A percentile compares a stretch with the other conserved stretches of the same genome.
These are phyloP conservation scores for Vanilla planifolia DNA, from an alignment of 106 monocot genomes.

Conservation along the genomic window DNA sequence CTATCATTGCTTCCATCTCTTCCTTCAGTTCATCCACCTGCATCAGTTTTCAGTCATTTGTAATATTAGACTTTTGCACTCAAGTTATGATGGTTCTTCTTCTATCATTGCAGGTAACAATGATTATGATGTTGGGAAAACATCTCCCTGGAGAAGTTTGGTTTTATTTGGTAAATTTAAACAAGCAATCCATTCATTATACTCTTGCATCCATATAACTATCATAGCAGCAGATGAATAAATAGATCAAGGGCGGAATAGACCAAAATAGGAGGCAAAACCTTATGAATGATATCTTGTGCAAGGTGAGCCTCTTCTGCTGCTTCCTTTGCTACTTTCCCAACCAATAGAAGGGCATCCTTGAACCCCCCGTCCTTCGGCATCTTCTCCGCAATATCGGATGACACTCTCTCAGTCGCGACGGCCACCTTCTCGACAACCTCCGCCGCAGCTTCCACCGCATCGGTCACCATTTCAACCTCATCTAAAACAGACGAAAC, in stretches of 20 bases:
- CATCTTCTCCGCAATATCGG: conserved; percentile 31
- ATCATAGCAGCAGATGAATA: too few relatives aligned
- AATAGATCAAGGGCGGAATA: too few relatives aligned
- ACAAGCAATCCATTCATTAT: background rate
- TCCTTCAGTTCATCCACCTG: background rate
- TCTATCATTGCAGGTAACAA: background rate
- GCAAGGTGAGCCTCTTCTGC: conserved; percentile 42
- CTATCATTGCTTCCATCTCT: background rate
- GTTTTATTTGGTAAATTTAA: background rate
- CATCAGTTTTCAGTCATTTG: background rate
- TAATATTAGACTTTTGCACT: background rate
- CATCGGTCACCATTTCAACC: conserved; percentile 27
- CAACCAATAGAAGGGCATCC: conserved; percentile 18
- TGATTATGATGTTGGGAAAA: too few relatives aligned
- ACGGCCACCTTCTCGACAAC: conserved; percentile 42
- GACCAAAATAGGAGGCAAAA: background rate
- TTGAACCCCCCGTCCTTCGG: conserved; percentile 32
- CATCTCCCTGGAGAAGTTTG: background rate
- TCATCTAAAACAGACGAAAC: conserved; percentile 17
- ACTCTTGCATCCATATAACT: too few relatives aligned
- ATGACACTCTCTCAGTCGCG: conserved; percentile 35
- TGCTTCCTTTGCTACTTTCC: conserved; percentile 25
- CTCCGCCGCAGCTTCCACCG: conserved; percentile 27
- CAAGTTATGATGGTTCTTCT: too few relatives aligned
- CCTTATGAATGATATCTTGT: conserved; percentile 51